These are phyloP conservation scores for Moringa oleifera DNA, from an alignment of 345 rosid species.

Conservation along the genomic window DNA sequence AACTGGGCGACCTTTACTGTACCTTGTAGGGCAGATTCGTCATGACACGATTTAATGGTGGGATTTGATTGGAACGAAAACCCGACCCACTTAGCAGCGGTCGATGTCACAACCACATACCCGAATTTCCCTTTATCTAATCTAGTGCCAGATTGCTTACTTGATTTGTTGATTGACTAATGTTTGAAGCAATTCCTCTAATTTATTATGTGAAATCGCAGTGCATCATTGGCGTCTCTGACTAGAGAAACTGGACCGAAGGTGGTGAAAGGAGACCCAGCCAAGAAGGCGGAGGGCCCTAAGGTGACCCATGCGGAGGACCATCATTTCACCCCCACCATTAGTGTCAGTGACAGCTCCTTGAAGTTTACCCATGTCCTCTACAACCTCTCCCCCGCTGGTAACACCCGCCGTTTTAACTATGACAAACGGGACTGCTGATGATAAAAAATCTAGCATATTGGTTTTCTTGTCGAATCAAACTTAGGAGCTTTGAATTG, in stretches of 20 bases:
- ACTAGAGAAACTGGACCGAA: slow-evolving; percentile 90
- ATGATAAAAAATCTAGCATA: too few species aligned
- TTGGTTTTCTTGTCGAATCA: neutral
- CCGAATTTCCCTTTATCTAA: neutral
- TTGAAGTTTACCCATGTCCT: slow-evolving; percentile 93
- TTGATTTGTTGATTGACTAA: too few species aligned
- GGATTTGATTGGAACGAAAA: too few species aligned
- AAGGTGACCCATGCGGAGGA: slow-evolving; percentile 34
- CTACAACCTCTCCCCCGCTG: slow-evolving; percentile 95
- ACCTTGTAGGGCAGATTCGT: neutral
- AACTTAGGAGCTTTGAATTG: neutral
- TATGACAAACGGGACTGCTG: too few species aligned
- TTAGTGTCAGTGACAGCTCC: slow-evolving; percentile 76
- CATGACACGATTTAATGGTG: too few species aligned
- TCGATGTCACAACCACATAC: too few species aligned
- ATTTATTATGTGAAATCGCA: slow-evolving; percentile 26
- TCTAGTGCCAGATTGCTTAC: too few species aligned
- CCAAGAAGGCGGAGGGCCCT: slow-evolving; percentile 31
- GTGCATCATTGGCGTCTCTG: slow-evolving; percentile 94
- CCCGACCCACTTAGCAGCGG: too few species aligned
- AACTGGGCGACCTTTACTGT: neutral
- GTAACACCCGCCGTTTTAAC: slow-evolving; percentile 26
- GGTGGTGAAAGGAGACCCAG: slow-evolving; percentile 83
- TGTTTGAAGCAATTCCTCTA: neutral
- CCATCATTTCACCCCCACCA: slow-evolving; percentile 36